Base-by-base conservation (phyloP, 805 yeast genomes). In the Sugiyamaella boreocaroliniensis region DNA sequence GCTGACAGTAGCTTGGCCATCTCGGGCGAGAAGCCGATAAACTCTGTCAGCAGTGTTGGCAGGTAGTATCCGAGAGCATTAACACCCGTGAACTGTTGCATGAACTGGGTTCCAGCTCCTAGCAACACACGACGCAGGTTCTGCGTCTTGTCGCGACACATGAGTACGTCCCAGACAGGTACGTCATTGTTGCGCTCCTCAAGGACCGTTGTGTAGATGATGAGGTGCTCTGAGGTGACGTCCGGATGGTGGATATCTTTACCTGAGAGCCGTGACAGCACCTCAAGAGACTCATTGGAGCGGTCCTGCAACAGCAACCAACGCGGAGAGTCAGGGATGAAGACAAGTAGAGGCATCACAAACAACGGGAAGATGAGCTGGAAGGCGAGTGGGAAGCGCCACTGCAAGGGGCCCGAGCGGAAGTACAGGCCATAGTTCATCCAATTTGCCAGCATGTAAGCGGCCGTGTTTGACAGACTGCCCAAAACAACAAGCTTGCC, bases 281-380 rank as follows among this genome's bases (percentile, higher is more conserved):
- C 43, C 20, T 29, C 29, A 14, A 32, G 15, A 3, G 96, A 96
- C 47, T 76, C 79, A 47, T 80, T 83, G 20, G 84, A 64, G 51
- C 82, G 73, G 64, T 83, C 83, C 56, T 82, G 79, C 61, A 79
- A 79, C 8, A 88, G 87, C 62, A 77, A 82, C 68, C 75, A 89
- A 53, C 96, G 73, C 0, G 96, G 96, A 42, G 89, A 79, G 65
- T 89, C 96, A 0, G 96, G 96, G 15, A 89, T 68, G 43, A 79
- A 75, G 43, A 79, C 64, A 12, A 54, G 18, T 4, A 50, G 29
- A 26, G 72, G 71, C 26, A 29, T 71, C 20, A 48, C 84, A 81
- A 84, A 64, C 51, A 57, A 26, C 6, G 61, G 51, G 34, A 58
- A 58, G n/a, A 58, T 49, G 12, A 50, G 34, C 43, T 58, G 60